Evolutionary conservation across 768 basidiomycete genomes (phyloP), one percentile per base, ranked within the genome.

Genomic region (Lentinula sp.): DNA sequence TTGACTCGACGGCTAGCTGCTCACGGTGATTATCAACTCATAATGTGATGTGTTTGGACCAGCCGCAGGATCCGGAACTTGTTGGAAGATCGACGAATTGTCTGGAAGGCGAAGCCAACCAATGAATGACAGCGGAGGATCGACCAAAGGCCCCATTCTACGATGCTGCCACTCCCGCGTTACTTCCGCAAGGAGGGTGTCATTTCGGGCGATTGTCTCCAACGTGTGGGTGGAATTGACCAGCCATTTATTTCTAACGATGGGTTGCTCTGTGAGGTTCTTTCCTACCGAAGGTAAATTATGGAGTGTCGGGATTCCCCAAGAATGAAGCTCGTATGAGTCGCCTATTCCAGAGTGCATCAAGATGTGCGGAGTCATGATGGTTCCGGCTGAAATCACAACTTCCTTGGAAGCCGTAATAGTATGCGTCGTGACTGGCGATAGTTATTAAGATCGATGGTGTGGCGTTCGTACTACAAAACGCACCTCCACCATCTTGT

Each of bases 271-370:
- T 12, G 68, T 60, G 3, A 76, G 63, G 57, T 75, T 74, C 59
- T 71, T 64, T 10, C 77, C 77, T 20, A 77, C 77, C 23, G 68
- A 66, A 2, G 76, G 76, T 13, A 73, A 63, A 62, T 76, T 35
- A 28, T 73, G 58, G 8, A 73, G 62, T 6, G 73, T 57, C 4
- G 61, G 37, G 33, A 77, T 67, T 1, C 69, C 70, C 16, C 71
- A 41, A 8, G 54, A 41, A 8, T 46, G 23, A 8, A 77, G 69
- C 6, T 67, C 59, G 8, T 51, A 32, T 16, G 50, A 39, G 32
- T 66, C 59, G 10, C 72, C 72, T 36, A 68, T 66, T 2, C 67
- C 67, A 12, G 67, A 68, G 13, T 67, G 67, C 32, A 64, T 58
- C 15, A 68, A 62, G 49, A 71, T 64, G 18, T 67, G 68, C 32